Base-by-base conservation (phyloP, 202 grass and related monocot genomes). In the Brachypodium distachyon region DNA sequence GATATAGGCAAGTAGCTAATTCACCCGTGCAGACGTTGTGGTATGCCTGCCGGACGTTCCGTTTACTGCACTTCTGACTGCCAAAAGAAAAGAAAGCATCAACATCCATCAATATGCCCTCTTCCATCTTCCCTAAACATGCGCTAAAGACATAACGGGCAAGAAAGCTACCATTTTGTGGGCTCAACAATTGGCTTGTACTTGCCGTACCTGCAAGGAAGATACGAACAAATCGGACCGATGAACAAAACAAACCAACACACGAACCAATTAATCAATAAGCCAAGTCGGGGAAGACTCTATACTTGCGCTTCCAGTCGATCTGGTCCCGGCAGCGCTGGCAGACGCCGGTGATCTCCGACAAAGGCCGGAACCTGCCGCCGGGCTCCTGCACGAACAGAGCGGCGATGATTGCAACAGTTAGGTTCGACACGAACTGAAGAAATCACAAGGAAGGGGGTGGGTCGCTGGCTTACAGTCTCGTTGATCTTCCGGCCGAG, bases 301-400 rank as follows among this genome's bases (percentile, higher is more conserved):
- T 61, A 12, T 23, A 97, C 94, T 79, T 92, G 77, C 94, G 89
- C 70, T 97, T 97, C 94, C 94, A 97, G 79, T 97, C 94, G 79
- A 97, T 97, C 61, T 97, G 94, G 31, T 94, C 91, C 86, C 79
- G 84, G 71, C 91, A 97, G 79, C 91, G 91, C 64, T 84, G 87
- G 85, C 94, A 97, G 6, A 97, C 94, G 61, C 94, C 91, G 67
- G 89, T 94, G 72, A 97, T 94, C 60, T 89, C 88, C 12, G 94
- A 70, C 34, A 86, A 51, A 43, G 91, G 94, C 40, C 82, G 87
- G 72, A 90, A 87, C 77, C 76, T 94, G 32, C 91, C 94, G 1
- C 94, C 91, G 25, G 90, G 82, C 82, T 97, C 94, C 94, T 97
- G 63, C 42, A 27, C 43, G 11, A 57, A 26, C 2, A 79, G 63